Conservation (phyloP, 2,329 filamentous ascomycete species). For the Aspergillus pseudoviridinutans region DNA sequence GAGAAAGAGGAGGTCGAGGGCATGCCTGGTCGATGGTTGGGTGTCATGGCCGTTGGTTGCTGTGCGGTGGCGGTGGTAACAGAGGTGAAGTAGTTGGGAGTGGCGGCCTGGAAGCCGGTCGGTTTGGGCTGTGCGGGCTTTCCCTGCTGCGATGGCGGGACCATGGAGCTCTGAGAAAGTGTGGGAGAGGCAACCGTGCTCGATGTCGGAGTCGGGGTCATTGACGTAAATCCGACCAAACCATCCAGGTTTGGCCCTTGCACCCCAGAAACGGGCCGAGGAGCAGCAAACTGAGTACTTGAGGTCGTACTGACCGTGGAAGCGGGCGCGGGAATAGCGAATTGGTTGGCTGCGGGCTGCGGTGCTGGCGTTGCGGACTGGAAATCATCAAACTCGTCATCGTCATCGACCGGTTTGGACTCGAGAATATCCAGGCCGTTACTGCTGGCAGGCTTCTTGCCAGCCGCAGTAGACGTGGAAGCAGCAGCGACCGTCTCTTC, state of each 20-base stretch:
- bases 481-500: conserved; percentile 55
- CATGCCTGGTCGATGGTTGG: conserved; percentile 31
- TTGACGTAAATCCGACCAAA: conserved; percentile 74
- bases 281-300: conserved; percentile 70
- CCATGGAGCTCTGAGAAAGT: conserved; percentile 43
- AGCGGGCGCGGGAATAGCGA: conserved; percentile 43
- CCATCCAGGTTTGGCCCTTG: conserved; percentile 77
- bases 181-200: conserved; percentile 56
- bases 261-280: conserved; percentile 78
- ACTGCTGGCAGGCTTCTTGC: conserved; percentile 42
- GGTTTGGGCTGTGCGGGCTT: conserved; percentile 50
- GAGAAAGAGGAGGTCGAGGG: conserved; percentile 35
- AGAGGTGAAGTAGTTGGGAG: conserved; percentile 94
- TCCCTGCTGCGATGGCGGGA: conserved; percentile 33
- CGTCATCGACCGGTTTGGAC: conserved; percentile 59
- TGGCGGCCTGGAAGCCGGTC: conserved; percentile 66
- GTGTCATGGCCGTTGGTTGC: conserved; percentile 23
- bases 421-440: conserved; percentile 48
- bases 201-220: conserved; percentile 64
- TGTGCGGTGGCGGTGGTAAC: conserved; percentile 48
- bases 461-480: conserved; percentile 39
- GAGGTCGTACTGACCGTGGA: conserved; percentile 46
- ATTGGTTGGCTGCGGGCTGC: conserved; percentile 32
- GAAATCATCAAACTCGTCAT: conserved; percentile 91
- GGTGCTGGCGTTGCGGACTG: conserved; percentile 69